Conservation (phyloP, 2,329 filamentous ascomycete genomes). For the Nemania sp. region DNA sequence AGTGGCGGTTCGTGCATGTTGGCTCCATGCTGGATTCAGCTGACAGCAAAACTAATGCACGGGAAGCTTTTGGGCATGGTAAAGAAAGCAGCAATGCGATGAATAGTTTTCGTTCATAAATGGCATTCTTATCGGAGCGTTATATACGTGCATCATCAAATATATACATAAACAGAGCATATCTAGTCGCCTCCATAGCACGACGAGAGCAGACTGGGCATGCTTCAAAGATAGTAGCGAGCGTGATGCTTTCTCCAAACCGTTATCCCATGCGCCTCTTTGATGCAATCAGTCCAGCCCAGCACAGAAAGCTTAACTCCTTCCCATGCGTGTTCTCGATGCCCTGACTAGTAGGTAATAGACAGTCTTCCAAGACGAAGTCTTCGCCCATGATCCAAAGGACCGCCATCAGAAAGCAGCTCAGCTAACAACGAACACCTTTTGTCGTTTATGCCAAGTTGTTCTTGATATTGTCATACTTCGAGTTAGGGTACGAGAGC, state of each 20-base stretch:
- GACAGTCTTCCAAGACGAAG: slow-evolving; percentile 21
- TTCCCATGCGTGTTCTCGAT: neutral
- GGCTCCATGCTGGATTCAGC: no score
- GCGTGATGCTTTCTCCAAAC: slow-evolving; percentile 1
- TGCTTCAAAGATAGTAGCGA: slow-evolving; percentile 12
- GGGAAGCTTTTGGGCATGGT: no score
- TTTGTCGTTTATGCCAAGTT: slow-evolving; percentile 27
- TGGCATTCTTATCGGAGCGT: no score
- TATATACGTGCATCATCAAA: slow-evolving; percentile 9
- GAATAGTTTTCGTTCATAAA: no score
- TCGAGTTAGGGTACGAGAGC: slow-evolving; percentile 36
- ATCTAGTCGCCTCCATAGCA: neutral
- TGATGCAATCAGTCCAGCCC: slow-evolving; percentile 3
- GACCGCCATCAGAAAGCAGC: slow-evolving; percentile 5
- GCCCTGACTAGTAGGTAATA: neutral
- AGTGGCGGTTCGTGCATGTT: no score
- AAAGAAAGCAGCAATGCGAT: no score
- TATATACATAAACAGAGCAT: slow-evolving; percentile 20
- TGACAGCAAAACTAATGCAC: no score
- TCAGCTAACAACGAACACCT: neutral
- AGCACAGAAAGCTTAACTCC: neutral
- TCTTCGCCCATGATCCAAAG: slow-evolving; percentile 25
- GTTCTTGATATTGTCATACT: slow-evolving; percentile 38
- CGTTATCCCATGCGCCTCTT: slow-evolving; percentile 10
- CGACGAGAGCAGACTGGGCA: slow-evolving; percentile 6